A percentile compares a stretch with the other conserved stretches of the same genome.
Conservation (phyloP, 2,329 filamentous ascomycete genomes). For the Aspergillus ibericus region DNA sequence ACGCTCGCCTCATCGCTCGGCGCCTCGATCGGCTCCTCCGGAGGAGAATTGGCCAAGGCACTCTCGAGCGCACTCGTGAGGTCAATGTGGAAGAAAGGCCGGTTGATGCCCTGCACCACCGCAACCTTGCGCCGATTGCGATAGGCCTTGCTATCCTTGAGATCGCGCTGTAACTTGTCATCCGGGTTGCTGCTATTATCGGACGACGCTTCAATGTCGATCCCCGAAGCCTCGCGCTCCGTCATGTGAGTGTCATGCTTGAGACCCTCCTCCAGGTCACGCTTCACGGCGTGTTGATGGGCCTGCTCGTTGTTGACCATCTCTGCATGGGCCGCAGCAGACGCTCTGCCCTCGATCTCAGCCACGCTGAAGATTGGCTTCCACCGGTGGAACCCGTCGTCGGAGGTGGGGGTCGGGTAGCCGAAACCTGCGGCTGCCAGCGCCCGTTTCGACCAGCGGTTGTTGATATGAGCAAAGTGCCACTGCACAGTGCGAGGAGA, state of each 20-base stretch:
- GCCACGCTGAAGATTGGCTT: conserved; percentile 94
- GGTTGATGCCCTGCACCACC: conserved; percentile 79
- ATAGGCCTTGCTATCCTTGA: conserved; percentile 52
- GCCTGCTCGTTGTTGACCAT: conserved; percentile 59
- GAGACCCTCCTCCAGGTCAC: conserved; percentile 35
- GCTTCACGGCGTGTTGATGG: conserved; percentile 19
- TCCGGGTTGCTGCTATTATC: conserved; percentile 32
- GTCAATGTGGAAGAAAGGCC: conserved; percentile 92
- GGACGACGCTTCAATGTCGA: conserved; percentile 31
- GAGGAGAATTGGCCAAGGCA: conserved; percentile 75
- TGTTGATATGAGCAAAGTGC: conserved; percentile 93
- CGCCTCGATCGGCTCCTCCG: conserved; percentile 13
- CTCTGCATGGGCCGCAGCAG: conserved; percentile 69
- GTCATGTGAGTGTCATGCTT: conserved; percentile 31
- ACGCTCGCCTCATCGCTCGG: background rate
- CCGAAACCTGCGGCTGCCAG: conserved; percentile 87
- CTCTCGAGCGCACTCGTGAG: conserved; percentile 84
- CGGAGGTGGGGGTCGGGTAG: conserved; percentile 63
- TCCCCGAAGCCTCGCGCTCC: conserved; percentile 32
- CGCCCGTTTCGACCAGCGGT: conserved; percentile 90
- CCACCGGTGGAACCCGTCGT: conserved; percentile 67
- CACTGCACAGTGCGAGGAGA: conserved; percentile 82
- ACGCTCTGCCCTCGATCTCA: conserved; percentile 72
- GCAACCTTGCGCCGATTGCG: conserved; percentile 49
- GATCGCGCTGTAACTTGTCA: conserved; percentile 46